Base-by-base conservation (phyloP, 148 eudicot genomes). In the Persicaria maculosa region DNA sequence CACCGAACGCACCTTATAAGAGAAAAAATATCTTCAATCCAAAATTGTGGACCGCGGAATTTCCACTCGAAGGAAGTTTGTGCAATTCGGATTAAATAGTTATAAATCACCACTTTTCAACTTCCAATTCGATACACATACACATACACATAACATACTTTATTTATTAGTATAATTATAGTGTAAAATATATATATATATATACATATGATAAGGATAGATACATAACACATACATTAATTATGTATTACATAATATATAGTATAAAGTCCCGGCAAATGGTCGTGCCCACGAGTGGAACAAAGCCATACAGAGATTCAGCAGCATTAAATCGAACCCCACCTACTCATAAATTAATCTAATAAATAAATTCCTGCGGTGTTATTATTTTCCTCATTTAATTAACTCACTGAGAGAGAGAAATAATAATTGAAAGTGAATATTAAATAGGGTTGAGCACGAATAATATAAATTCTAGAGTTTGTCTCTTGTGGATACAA, bases 281-380 rank as follows among this genome's bases (percentile, higher is more conserved):
- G 70, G 70, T 65, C 70, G 70, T 65, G 70, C 70, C 70, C 70
- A 65, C 70, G 70, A 65, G 70, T 65, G 70, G 70, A 65, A 65
- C 7, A 12, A 59, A 59, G 5, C 19, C 43, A 40, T 65, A 5
- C 69, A 65, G 70, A 65, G 70, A 65, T 36, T 65, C 70, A 65
- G 70, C 17, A 14, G 19, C 70, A 65, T 65, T 65, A 65, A 20
- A 65, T 65, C 43, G 36, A 20, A 12, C 70, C 19, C 47, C 47
- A 40, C 70, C 70, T 43, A 65, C 40, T 43, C 70, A 65, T 17
- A 65, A 65, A 31, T 40, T 12, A 65, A 12, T 65, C 70, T 20
- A 59, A 16, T 19, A 55, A 17, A 5, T 55, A n/a, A 7, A n/a
- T 22, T 59, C 12, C 65, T 7, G 11, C 11, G 9, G 12, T 48